A percentile compares a stretch with the other conserved stretches of the same genome.
Conservation (phyloP, 2,329 filamentous ascomycete species). For the Bisporella sp. region DNA sequence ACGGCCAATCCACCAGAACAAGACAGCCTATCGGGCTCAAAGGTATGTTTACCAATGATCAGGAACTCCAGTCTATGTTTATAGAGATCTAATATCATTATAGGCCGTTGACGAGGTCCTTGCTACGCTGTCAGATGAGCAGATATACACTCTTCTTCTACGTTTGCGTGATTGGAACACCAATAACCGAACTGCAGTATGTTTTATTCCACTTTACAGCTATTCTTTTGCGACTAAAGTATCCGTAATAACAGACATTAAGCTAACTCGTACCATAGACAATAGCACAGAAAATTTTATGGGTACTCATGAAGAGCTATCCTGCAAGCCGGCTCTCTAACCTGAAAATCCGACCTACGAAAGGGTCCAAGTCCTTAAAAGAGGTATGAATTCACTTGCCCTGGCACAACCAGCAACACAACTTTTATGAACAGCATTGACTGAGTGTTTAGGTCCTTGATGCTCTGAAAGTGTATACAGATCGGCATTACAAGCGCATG, state of each 20-base stretch:
- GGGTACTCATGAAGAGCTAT: constrained; percentile 72
- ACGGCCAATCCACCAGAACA: constrained; percentile 52
- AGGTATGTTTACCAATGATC: constrained; percentile 67
- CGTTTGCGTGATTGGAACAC: constrained; percentile 95
- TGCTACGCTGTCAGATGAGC: constrained; percentile 69
- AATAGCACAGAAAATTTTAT: constrained; percentile 79
- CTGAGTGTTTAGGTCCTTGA: constrained; percentile 65
- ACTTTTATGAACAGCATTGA: not conserved
- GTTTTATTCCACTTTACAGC: not conserved
- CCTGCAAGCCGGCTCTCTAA: constrained; percentile 70
- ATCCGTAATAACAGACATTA: too few species aligned
- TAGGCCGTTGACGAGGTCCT: constrained; percentile 51
- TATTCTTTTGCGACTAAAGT: not conserved
- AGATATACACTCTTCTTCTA: constrained; percentile 76
- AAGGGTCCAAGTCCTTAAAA: constrained; percentile 46
- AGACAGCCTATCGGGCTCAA: constrained; percentile 56
- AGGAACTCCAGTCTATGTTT: constrained; percentile 79
- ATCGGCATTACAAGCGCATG: constrained; percentile 83
- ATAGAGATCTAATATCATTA: not conserved
- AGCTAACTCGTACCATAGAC: constrained; percentile 26
- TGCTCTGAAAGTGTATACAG: constrained; percentile 83
- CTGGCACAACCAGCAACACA: not conserved
- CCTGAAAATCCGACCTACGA: constrained; percentile 52
- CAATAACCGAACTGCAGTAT: constrained; percentile 69
- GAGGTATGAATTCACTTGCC: not conserved